phyloP scores from a whole-genome alignment of 768 basidiomycete species.

The Hysterangium stoloniferum region DNA sequence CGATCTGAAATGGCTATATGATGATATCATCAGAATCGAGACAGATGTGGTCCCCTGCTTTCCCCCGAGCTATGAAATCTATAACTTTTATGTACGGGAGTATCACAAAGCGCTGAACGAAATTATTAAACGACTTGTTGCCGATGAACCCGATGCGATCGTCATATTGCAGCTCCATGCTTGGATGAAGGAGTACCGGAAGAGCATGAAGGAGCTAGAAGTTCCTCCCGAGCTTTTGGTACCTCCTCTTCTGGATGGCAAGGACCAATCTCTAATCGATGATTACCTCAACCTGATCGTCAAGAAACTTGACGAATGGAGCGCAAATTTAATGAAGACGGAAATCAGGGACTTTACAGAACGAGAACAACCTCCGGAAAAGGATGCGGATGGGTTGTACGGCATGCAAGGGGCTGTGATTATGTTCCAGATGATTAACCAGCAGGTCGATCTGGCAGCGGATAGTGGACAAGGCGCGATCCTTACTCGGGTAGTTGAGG shows the following conservation, averaged over 20 bases:
- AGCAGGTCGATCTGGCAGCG: conserved; percentile 89
- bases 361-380: conserved; percentile 79
- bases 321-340: conserved; percentile 84
- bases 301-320: conserved; percentile 96
- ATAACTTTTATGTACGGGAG: conserved; percentile 71
- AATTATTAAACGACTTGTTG: conserved; percentile 61
- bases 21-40: conserved; percentile 91
- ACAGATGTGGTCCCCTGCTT: conserved; percentile 86
- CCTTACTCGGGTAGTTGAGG: conserved; percentile 81
- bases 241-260: conserved; percentile 90
- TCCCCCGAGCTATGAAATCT: conserved; percentile 87
- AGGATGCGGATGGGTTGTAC: conserved; percentile 83
- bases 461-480: conserved; percentile 96
- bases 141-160: conserved; percentile 79
- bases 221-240: conserved; percentile 75
- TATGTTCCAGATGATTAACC: conserved; percentile 97
- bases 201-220: conserved; percentile 89
- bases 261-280: conserved; percentile 88
- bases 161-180: conserved; percentile 78
- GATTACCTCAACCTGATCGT: conserved; percentile 92
- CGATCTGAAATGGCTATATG: conserved; percentile 82
- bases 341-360: conserved; percentile 80
- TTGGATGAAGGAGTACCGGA: conserved; percentile 94
- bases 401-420: conserved; percentile 90
- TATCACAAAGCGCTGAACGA: conserved; percentile 83